Evolutionary conservation across 306 rosid genomes (phyloP).

Genomic region (Carpinus viminea): DNA sequence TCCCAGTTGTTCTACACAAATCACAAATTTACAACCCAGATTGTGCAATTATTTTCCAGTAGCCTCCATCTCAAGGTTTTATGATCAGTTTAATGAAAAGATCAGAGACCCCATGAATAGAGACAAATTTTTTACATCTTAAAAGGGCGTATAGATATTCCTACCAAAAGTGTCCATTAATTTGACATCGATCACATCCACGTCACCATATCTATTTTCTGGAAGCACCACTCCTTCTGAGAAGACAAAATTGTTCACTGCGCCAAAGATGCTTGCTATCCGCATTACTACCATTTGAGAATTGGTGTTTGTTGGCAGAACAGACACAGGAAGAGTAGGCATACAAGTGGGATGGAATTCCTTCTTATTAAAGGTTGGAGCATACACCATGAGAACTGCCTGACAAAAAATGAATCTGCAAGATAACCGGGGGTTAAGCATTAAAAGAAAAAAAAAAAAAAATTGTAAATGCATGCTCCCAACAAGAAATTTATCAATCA

Average conservation of each 20-base stretch:
- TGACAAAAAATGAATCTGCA: conserved; percentile 83
- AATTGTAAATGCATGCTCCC: not conserved
- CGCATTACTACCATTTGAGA: conserved; percentile 51
- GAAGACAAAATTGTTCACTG: conserved; percentile 51
- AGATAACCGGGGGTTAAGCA: conserved; percentile 10
- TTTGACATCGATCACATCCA: conserved; percentile 19
- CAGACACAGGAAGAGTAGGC: conserved; percentile 62
- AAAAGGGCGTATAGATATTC: not conserved
- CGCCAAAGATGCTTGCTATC: conserved; percentile 65
- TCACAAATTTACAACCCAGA: conserved; percentile 1
- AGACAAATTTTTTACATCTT: not conserved
- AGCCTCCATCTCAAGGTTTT: not conserved
- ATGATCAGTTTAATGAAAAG: not conserved
- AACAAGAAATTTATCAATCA: not conserved
- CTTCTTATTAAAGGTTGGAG: conserved; percentile 54
- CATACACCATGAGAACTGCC: conserved; percentile 57
- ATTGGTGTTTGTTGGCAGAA: conserved; percentile 36
- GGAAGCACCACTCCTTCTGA: conserved; percentile 44
- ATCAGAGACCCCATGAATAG: not conserved
- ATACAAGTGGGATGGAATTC: conserved; percentile 69
- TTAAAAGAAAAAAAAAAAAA: not conserved
- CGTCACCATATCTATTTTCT: conserved; percentile 27
- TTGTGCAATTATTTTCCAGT: not conserved
- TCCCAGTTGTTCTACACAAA: conserved; percentile 2
- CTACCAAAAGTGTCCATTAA: conserved; percentile 1